Percentiles rank a stretch among this genome's conserved stretches.
phyloP scores from a whole-genome alignment of 2,329 filamentous ascomycete genomes.

The Penicillium expansum region DNA sequence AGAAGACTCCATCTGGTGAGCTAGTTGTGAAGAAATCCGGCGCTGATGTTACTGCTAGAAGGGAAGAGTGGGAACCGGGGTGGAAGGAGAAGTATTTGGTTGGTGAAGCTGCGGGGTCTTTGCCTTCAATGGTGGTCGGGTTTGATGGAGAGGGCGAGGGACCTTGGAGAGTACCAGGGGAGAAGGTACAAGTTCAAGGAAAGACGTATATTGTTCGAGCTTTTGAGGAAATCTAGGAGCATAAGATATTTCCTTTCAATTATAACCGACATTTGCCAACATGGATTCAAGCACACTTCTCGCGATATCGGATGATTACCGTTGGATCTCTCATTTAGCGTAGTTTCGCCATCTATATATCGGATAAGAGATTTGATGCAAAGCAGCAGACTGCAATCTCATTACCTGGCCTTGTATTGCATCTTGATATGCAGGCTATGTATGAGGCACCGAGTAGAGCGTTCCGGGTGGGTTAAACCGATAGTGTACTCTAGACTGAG shows the following conservation, averaged over 20 bases:
- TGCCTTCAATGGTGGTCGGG: conserved; percentile 24
- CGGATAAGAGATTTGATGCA: not conserved
- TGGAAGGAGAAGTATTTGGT: conserved; percentile 22
- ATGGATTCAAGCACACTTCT: not conserved
- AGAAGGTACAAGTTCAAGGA: conserved; percentile 20
- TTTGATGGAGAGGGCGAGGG: conserved; percentile 14
- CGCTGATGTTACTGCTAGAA: conserved; percentile 27
- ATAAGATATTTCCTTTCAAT: not conserved
- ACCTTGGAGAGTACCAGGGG: conserved; percentile 17
- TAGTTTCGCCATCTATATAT: not conserved
- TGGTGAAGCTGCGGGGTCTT: conserved; percentile 6
- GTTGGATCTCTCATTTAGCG: not conserved
- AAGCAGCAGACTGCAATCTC: not conserved
- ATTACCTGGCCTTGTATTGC: not conserved
- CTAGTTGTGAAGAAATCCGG: conserved; percentile 23
- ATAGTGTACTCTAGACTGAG: not conserved
- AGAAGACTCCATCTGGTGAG: conserved; percentile 6
- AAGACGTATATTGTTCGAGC: conserved; percentile 26
- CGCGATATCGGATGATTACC: not conserved
- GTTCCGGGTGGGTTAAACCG: not conserved
- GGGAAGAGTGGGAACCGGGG: conserved; percentile 28
- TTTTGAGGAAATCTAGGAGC: conserved; percentile 23
- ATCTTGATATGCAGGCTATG: not conserved
- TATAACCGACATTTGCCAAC: not conserved
- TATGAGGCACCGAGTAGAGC: not conserved